phyloP scores from a whole-genome alignment of 1,284 basidiomycete genomes.

The Cryptococcus wingfieldii region DNA sequence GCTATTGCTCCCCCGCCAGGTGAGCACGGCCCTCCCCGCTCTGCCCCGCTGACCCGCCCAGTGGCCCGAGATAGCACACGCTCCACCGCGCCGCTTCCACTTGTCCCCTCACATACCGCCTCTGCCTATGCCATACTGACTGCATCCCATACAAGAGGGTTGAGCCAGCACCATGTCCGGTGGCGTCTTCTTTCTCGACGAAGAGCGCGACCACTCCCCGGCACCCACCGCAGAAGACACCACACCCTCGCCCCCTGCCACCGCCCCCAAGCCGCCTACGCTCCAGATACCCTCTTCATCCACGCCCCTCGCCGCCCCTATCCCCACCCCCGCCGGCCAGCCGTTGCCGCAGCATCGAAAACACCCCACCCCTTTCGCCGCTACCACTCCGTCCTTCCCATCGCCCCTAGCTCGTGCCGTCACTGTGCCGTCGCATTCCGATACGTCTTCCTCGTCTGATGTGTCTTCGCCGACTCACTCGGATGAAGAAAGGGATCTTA shows the following conservation, averaged over 20 bases:
- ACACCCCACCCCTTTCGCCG: conserved; percentile 35
- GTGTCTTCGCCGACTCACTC: conserved; percentile 28
- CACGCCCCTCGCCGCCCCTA: not conserved
- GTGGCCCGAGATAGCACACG: no score
- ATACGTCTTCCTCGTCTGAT: conserved; percentile 37
- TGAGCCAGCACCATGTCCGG: conserved; percentile 19
- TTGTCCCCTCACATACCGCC: no score
- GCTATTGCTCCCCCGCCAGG: no score
- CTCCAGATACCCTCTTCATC: conserved; percentile 21
- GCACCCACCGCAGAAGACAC: conserved; percentile 13
- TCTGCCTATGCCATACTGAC: no score
- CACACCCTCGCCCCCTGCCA: not conserved
- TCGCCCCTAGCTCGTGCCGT: conserved; percentile 44
- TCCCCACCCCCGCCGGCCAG: conserved; percentile 17
- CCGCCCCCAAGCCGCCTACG: conserved; percentile 4
- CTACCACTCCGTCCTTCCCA: conserved; percentile 43
- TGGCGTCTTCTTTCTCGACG: conserved; percentile 42
- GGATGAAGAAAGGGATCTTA: conserved; percentile 21
- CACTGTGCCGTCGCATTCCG: conserved; percentile 39
- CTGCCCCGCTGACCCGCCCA: no score
- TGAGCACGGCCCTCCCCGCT: no score
- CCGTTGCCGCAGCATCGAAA: conserved; percentile 29
- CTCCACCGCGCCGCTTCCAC: no score
- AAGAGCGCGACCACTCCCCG: conserved; percentile 29
- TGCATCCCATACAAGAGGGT: no score